phyloP scores from a whole-genome alignment of 495 filamentous ascomycete species.

The Bathelium albidoporum region DNA sequence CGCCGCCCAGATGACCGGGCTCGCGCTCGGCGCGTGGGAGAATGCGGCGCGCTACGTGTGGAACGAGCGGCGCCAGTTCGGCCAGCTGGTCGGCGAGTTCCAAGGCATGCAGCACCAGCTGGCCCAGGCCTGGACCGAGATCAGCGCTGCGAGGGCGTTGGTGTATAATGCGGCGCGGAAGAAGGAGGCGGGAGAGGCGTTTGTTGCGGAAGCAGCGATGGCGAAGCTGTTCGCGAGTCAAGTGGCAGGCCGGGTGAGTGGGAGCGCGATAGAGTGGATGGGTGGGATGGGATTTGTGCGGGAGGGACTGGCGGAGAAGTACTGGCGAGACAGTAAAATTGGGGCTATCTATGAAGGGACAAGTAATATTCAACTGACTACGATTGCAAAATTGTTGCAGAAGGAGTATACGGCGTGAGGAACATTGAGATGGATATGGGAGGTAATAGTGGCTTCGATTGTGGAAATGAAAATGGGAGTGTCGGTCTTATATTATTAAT shows the following conservation, averaged over 20 bases:
- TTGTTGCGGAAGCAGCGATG: slow-evolving; percentile 94
- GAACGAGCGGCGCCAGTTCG: slow-evolving; percentile 98
- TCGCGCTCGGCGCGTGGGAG: slow-evolving; percentile 90
- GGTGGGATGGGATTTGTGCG: slow-evolving; percentile 95
- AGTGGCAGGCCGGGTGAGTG: slow-evolving; percentile 79
- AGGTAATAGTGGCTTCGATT: neutral
- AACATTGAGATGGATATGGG: neutral
- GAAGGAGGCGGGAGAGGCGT: slow-evolving; percentile 95
- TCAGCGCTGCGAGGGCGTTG: slow-evolving; percentile 77
- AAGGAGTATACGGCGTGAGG: slow-evolving; percentile 63
- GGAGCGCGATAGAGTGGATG: slow-evolving; percentile 95
- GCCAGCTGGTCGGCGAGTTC: slow-evolving; percentile 84
- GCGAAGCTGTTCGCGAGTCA: slow-evolving; percentile 92
- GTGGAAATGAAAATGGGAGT: neutral
- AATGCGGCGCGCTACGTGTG: slow-evolving; percentile 86
- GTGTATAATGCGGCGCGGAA: slow-evolving; percentile 95
- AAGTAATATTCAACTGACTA: slow-evolving; percentile 75
- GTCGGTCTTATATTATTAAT: neutral
- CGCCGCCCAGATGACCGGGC: slow-evolving; percentile 96
- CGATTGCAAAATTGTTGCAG: slow-evolving; percentile 87
- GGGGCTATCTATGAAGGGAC: slow-evolving; percentile 98
- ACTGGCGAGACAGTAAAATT: slow-evolving; percentile 96
- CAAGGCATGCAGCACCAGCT: slow-evolving; percentile 99
- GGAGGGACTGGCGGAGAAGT: slow-evolving; percentile 97
- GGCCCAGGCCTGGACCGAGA: slow-evolving; percentile 90